Base-by-base conservation (phyloP, 805 yeast genomes). In the Teunomyces atbi region DNA sequence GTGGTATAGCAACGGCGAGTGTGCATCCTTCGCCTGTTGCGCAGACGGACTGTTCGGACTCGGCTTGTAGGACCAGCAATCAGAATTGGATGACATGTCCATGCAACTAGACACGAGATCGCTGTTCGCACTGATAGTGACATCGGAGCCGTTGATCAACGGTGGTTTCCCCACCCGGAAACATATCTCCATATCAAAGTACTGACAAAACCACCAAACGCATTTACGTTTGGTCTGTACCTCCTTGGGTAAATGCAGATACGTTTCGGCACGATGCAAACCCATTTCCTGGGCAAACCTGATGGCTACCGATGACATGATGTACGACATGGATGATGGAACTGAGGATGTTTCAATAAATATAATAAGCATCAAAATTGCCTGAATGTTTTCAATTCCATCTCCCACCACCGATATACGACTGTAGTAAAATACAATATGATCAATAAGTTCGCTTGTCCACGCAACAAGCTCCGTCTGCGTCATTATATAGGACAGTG, bases 251-350 rank as follows among this genome's bases (percentile, higher is more conserved):
- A 67, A 48, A 18, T 54, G 48, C 10, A 39, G 49, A 32, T 57
- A 61, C 2, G 66, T 53, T 45, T 70, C 75, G n/a, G 47, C 43
- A 6, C 74, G 50, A 51, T 71, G 76, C 42, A 71, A 55, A 1
- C 77, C 77, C 36, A 70, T 55, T 38, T 69, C 73, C 49, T 71
- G 75, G 2, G 75, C 75, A 49, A 55, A 68, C 33, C 74, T 52
- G 2, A 69, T 62, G 0, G 74, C 75, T 23, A 68, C 60, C 1
- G 69, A 52, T 3, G 58, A 50, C 10, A 70, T 48, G 7, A 62
- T 58, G 50, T 62, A 65, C 44, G 62, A 65, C 29, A 66, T 61
- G 37, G 59, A 59, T 12, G 65, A 54, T n/a, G 61, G 53, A 6
- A 67, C 46, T 61, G 65, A 43, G 15, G 64, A 58, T 7, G 61